Percentiles rank a stretch among this genome's conserved stretches.
These are phyloP conservation scores for Fomitiporia mediterranea DNA, from an alignment of 1,284 basidiomycete genomes.

Conservation along the genomic window DNA sequence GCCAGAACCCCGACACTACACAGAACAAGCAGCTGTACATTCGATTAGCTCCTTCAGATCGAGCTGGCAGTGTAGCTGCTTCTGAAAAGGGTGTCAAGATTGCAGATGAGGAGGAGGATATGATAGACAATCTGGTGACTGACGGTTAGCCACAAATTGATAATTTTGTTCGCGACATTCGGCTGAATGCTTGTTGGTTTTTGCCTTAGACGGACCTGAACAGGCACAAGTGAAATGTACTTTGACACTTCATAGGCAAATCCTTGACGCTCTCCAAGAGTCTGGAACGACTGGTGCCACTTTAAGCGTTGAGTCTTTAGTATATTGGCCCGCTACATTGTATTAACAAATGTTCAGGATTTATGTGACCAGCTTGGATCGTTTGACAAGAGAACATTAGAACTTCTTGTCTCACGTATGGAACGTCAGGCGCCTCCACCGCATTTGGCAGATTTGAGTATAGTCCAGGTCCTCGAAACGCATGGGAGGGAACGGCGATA, in stretches of 20 bases:
- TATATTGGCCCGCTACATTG: constrained; percentile 9
- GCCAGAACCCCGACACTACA: constrained; percentile 40
- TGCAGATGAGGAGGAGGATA: constrained; percentile 30
- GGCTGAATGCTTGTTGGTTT: not conserved
- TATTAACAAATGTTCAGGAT: constrained; percentile 44
- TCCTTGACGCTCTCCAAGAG: constrained; percentile 63
- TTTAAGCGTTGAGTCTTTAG: constrained; percentile 47
- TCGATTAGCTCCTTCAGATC: constrained; percentile 44
- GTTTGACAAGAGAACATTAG: constrained; percentile 75
- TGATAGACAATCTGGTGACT: constrained; percentile 19
- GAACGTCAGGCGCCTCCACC: constrained; percentile 57
- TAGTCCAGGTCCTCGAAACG: constrained; percentile 67
- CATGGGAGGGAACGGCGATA: constrained; percentile 75
- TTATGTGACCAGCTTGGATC: constrained; percentile 56
- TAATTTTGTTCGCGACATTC: not conserved
- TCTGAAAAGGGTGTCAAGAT: constrained; percentile 19
- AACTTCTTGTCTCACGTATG: constrained; percentile 66
- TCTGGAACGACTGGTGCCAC: constrained; percentile 66
- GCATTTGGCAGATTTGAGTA: constrained; percentile 65
- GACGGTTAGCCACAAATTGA: constrained; percentile 3
- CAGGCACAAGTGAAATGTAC: constrained; percentile 44
- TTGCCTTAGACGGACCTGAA: not conserved
- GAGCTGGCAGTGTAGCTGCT: constrained; percentile 24
- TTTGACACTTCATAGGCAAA: constrained; percentile 68
- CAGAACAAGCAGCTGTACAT: constrained; percentile 53